Conservation (phyloP, 331 rosid genomes). For the Dryas integrifolia region DNA sequence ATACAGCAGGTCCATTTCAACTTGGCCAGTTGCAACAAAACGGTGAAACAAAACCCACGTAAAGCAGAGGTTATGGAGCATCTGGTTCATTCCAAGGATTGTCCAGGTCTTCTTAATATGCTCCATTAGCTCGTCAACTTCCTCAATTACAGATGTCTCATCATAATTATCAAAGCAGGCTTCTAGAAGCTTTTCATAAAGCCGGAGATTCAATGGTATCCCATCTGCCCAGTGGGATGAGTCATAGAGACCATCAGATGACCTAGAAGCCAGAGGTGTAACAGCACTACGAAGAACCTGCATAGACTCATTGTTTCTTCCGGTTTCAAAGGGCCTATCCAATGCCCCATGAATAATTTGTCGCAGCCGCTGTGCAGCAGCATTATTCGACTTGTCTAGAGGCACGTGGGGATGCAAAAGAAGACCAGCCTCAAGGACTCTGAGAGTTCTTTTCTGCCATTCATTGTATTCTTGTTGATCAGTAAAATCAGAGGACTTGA, state of each 20-base stretch:
- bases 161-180: slow-evolving; percentile 76
- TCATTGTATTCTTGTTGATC: slow-evolving; percentile 68
- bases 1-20: slow-evolving; percentile 74
- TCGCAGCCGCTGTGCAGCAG: slow-evolving; percentile 66
- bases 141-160: slow-evolving; percentile 72
- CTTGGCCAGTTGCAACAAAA: slow-evolving; percentile 80
- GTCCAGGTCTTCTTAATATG: slow-evolving; percentile 95
- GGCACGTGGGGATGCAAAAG: slow-evolving; percentile 79
- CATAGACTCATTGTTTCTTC: slow-evolving; percentile 63
- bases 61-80: slow-evolving; percentile 80
- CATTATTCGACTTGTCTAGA: slow-evolving; percentile 59
- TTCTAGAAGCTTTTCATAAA: slow-evolving; percentile 78
- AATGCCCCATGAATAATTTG: slow-evolving; percentile 59
- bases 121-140: slow-evolving; percentile 89
- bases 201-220: slow-evolving; percentile 78
- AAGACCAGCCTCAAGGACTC: slow-evolving; percentile 84
- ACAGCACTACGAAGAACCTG: slow-evolving; percentile 71
- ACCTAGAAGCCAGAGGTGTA: slow-evolving; percentile 73
- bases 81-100: slow-evolving; percentile 78
- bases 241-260: slow-evolving; percentile 68
- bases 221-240: slow-evolving; percentile 96
- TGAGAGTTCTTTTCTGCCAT: slow-evolving; percentile 74
- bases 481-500: slow-evolving; percentile 69
- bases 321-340: slow-evolving; percentile 72
- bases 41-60: slow-evolving; percentile 89